Percentiles rank a stretch among this genome's conserved stretches.
Conservation (phyloP, 2,329 filamentous ascomycete genomes). For the Epichloe aotearoae region DNA sequence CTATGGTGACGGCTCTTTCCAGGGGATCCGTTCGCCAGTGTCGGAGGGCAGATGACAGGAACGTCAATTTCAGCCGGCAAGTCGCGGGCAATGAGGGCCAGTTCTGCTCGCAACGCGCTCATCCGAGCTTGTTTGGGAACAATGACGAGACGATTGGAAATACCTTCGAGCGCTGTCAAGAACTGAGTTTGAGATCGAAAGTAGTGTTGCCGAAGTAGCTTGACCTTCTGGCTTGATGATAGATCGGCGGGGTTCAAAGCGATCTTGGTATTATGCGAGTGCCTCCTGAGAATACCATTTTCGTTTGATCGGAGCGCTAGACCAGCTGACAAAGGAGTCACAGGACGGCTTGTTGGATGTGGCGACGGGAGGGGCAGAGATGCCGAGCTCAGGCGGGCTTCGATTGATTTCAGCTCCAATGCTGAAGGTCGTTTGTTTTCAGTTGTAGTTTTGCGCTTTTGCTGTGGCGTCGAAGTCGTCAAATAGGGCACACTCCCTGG, state of each 20-base stretch:
- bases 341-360: constrained; percentile 35
- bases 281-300: constrained; percentile 36
- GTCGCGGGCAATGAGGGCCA: constrained; percentile 69
- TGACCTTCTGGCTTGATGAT: constrained; percentile 53
- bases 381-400: constrained; percentile 53
- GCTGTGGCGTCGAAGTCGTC: constrained; percentile 11
- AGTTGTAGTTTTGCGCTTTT: constrained; percentile 19
- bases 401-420: constrained; percentile 38
- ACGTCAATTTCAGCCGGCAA: constrained; percentile 75
- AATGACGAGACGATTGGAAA: constrained; percentile 70
- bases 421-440: constrained; percentile 32
- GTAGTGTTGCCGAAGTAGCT: constrained; percentile 65
- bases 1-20: constrained; percentile 67
- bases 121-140: constrained; percentile 72
- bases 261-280: constrained; percentile 48
- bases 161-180: constrained; percentile 65
- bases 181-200: constrained; percentile 74
- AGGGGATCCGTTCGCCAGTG: constrained; percentile 58
- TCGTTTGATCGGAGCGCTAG: constrained; percentile 32
- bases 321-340: constrained; percentile 45
- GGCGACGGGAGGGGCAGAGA: constrained; percentile 53
- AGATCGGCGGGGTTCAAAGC: constrained; percentile 47
- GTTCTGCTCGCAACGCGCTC: constrained; percentile 67
- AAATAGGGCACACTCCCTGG: constrained; percentile 13
- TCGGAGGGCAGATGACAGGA: constrained; percentile 66